Conservation (phyloP, 768 basidiomycete genomes). For the Lentinula edodes region DNA sequence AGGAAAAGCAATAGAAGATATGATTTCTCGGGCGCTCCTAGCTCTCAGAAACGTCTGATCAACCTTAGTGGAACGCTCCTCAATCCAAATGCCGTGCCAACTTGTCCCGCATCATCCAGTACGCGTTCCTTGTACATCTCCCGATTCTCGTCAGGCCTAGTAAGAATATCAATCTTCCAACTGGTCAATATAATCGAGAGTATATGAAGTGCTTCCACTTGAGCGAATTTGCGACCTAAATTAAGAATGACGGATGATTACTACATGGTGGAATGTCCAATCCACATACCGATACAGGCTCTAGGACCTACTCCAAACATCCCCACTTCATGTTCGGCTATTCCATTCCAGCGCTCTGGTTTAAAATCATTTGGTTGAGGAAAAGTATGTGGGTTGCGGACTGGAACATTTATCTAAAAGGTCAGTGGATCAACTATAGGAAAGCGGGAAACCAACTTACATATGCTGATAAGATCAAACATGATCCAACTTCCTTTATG, state of each 20-base stretch:
- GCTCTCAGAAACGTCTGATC: not conserved
- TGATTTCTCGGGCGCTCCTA: no score
- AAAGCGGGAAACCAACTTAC: constrained; percentile 9
- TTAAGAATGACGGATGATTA: no score
- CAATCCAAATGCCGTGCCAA: constrained; percentile 15
- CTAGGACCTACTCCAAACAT: constrained; percentile 22
- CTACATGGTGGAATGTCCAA: no score
- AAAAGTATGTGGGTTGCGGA: constrained; percentile 19
- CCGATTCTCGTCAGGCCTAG: constrained; percentile 15
- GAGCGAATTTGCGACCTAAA: constrained; percentile 20
- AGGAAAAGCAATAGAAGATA: no score
- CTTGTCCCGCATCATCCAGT: constrained; percentile 9
- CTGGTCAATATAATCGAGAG: constrained; percentile 21
- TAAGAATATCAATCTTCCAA: constrained; percentile 19
- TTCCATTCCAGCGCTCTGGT: constrained; percentile 23
- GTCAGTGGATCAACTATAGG: not conserved
- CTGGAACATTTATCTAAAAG: constrained; percentile 6
- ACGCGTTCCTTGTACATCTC: constrained; percentile 17
- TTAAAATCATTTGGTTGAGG: constrained; percentile 18
- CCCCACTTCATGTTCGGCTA: constrained; percentile 12
- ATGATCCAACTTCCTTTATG: constrained; percentile 14
- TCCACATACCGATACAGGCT: constrained; percentile 18
- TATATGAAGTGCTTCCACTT: constrained; percentile 18
- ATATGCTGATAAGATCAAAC: constrained; percentile 19
- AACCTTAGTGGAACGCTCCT: constrained; percentile 12